phyloP scores from a whole-genome alignment of 2,329 filamentous ascomycete species.

The Fragosphaeria purpurea region DNA sequence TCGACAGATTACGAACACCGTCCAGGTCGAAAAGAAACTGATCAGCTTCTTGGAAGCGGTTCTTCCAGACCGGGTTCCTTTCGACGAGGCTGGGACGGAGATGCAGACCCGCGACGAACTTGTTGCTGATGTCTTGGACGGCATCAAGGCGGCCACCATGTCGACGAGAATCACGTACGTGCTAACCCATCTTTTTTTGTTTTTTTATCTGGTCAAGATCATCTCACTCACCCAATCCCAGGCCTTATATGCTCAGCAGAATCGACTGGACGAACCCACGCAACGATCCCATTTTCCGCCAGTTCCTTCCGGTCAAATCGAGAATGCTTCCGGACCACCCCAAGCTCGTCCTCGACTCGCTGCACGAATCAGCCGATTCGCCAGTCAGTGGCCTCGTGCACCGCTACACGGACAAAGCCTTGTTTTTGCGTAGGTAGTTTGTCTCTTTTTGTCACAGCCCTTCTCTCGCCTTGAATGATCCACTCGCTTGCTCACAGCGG shows the following conservation, averaged over 20 bases:
- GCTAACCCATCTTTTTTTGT: background rate
- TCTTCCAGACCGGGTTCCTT: conserved; percentile 40
- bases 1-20: conserved; percentile 35
- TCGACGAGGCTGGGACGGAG: conserved; percentile 17
- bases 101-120: conserved; percentile 41
- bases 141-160: conserved; percentile 47
- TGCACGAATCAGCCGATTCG: conserved; percentile 47
- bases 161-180: conserved; percentile 44
- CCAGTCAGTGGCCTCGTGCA: conserved; percentile 50
- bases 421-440: conserved; percentile 44
- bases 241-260: conserved; percentile 47
- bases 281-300: conserved; percentile 48
- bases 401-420: conserved; percentile 52
- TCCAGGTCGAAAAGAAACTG: conserved; percentile 37
- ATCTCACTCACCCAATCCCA: conserved; percentile 11
- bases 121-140: conserved; percentile 41
- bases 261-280: conserved; percentile 50
- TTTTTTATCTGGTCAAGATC: background rate
- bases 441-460: background rate
- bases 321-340: conserved; percentile 44
- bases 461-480: background rate
- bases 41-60: conserved; percentile 37
- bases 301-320: conserved; percentile 50
- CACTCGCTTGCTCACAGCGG: background rate
- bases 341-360: conserved; percentile 43